Base-by-base conservation (phyloP, 495 filamentous ascomycete species). In the Glarea lozoyensis region DNA sequence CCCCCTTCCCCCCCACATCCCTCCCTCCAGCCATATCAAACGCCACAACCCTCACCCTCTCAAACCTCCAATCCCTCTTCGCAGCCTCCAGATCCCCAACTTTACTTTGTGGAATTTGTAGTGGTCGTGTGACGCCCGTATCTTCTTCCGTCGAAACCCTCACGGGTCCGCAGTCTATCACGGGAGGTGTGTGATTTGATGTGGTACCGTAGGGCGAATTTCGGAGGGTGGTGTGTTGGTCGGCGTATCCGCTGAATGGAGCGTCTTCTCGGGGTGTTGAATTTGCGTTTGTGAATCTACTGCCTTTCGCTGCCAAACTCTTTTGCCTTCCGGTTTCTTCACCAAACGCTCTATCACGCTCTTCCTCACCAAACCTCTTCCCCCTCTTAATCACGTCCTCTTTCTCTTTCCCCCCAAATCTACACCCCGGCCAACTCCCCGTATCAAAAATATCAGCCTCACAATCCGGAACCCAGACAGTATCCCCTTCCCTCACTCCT, bases 11-110 rank as follows among this genome's bases (percentile, higher is more conserved):
- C 22, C 10, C 34, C 18, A 32, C 11, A 12, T 41, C 37, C 19
- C 18, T 25, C 11, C 13, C 25, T 9, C 20, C 2, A 21, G 3
- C 43, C 79, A 86, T 84, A 48, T 84, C 76, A 53, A 87, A 77
- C 49, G 77, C 78, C 56, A 83, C 73, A 17, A 87, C 68, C 13
- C 67, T 63, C 18, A 89, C 68, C 9, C 60, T 62, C 43, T 73
- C 77, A 50, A 82, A 77, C 48, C 84, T 69, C 66, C 72, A 78
- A 60, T 89, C 84, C 29, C 23, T 42, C 10, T 12, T 31, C 31
- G 48, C 54, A 37, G 18, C 43, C 18, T 16, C 19, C 17, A 43
- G 35, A 20, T 48, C 37, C 17, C 45, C 40, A n/a, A 30, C 20
- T 39, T 42, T 40, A 3, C 34, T 16, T 23, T 16, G 23, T 24